A percentile compares a stretch with the other conserved stretches of the same genome.
These are phyloP conservation scores for Podaxis mareebaensis DNA, from an alignment of 768 basidiomycete species.

Conservation along the genomic window DNA sequence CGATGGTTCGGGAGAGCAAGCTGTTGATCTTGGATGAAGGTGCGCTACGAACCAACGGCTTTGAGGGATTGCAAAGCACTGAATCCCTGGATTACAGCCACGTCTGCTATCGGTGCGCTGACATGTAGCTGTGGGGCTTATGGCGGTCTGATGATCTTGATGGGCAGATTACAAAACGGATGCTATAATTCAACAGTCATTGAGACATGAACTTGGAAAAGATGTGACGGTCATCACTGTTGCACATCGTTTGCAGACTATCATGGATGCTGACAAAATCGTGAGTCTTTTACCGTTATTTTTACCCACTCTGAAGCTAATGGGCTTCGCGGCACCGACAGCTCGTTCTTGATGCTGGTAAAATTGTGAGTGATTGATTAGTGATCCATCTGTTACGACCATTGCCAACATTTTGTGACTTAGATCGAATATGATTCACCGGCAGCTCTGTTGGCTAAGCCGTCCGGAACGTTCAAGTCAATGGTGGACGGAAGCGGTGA, in stretches of 20 bases:
- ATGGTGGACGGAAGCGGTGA: slow-evolving; percentile 62
- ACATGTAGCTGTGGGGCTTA: background rate
- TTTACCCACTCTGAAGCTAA: background rate
- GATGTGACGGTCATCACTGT: slow-evolving; percentile 16
- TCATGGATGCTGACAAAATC: slow-evolving; percentile 61
- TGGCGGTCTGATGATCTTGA: slow-evolving; percentile 29
- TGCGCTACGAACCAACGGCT: slow-evolving; percentile 17
- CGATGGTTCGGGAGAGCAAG: slow-evolving; percentile 53
- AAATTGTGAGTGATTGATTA: slow-evolving; percentile 25
- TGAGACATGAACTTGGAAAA: slow-evolving; percentile 47
- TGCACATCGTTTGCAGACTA: slow-evolving; percentile 39
- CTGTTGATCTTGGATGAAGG: slow-evolving; percentile 63
- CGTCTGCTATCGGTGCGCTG: slow-evolving; percentile 43
- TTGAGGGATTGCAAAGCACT: background rate
- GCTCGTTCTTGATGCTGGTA: slow-evolving; percentile 50
- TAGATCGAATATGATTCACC: slow-evolving; percentile 61
- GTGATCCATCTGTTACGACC: background rate
- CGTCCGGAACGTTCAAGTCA: slow-evolving; percentile 50
- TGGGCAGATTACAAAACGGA: slow-evolving; percentile 57
- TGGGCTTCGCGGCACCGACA: slow-evolving; percentile 10
- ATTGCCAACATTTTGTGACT: background rate
- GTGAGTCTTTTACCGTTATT: slow-evolving; percentile 23
- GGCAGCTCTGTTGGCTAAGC: slow-evolving; percentile 46
- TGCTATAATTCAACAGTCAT: slow-evolving; percentile 63
- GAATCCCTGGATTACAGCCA: slow-evolving; percentile 25